phyloP scores from a whole-genome alignment of 345 rosid species.

The Xanthoceras sorbifolium region DNA sequence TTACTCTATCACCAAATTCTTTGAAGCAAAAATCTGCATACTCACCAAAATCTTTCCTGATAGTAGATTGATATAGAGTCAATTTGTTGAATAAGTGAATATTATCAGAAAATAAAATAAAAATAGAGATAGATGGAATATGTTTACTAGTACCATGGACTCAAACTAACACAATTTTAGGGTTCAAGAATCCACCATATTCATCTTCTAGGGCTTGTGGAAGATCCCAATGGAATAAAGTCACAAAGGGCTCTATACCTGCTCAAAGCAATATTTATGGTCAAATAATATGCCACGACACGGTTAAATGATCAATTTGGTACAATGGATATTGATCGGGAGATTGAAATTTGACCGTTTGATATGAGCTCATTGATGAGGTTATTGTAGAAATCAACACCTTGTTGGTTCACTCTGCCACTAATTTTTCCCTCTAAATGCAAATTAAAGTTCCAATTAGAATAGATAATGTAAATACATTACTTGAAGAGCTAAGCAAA shows the following conservation, averaged over 20 bases:
- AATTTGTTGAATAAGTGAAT: no score
- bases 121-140: no score
- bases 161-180: conserved; percentile 41
- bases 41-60: conserved; percentile 30
- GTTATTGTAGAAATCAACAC: conserved; percentile 30
- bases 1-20: conserved; percentile 35
- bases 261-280: not conserved
- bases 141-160: no score
- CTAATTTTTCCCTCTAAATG: conserved; percentile 33
- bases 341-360: not conserved
- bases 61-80: no score
- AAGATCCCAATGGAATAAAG: conserved; percentile 44
- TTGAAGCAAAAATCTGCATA: conserved; percentile 34
- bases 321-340: not conserved
- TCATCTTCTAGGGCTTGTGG: conserved; percentile 67
- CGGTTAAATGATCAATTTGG: not conserved
- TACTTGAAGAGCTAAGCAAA: not conserved
- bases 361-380: conserved; percentile 28
- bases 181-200: conserved; percentile 51
- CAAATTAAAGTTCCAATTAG: not conserved
- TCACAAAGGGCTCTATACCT: conserved; percentile 26
- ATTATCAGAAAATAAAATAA: no score
- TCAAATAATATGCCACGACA: not conserved
- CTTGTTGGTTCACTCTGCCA: conserved; percentile 30
- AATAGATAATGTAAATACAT: not conserved